Evolutionary conservation across 345 rosid species (phyloP).

Genomic region (Brassica incana): DNA sequence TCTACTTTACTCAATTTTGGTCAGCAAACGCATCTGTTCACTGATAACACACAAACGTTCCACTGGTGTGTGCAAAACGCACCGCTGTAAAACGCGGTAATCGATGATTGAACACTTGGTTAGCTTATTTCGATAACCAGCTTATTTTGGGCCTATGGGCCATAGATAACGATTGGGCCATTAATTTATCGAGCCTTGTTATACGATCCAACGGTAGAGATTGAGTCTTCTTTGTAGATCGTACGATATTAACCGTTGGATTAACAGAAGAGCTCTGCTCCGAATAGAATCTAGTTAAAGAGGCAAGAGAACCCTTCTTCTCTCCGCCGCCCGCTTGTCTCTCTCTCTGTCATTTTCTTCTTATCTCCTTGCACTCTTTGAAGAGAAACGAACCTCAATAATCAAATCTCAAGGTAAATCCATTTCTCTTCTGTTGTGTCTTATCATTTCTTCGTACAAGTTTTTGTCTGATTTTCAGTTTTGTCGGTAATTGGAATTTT

Average conservation of each 20-base stretch:
- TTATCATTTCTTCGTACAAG: background rate
- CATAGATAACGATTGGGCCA: background rate
- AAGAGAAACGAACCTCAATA: constrained; percentile 17
- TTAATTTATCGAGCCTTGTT: background rate
- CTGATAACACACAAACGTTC: background rate
- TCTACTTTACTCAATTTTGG: background rate
- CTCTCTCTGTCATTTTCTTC: background rate
- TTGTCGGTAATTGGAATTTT: background rate
- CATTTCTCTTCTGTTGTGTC: background rate
- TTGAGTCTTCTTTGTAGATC: background rate
- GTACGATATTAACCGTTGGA: constrained; percentile 15
- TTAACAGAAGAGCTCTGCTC: constrained; percentile 1
- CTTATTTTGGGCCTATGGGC: background rate
- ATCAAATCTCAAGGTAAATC: constrained; percentile 37
- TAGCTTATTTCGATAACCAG: background rate
- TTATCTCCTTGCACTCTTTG: constrained; percentile 28
- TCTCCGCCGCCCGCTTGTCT: constrained; percentile 37
- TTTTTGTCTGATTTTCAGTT: background rate
- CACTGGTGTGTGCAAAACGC: background rate
- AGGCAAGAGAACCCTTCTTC: constrained; percentile 25
- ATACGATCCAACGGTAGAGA: constrained; percentile 17
- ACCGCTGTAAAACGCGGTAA: background rate
- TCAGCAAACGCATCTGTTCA: background rate
- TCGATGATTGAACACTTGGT: background rate
- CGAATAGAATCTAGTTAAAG: constrained; percentile 30